Evolutionary conservation across 169 alveolate species (phyloP).

Genomic region (Plasmodium berghei): DNA sequence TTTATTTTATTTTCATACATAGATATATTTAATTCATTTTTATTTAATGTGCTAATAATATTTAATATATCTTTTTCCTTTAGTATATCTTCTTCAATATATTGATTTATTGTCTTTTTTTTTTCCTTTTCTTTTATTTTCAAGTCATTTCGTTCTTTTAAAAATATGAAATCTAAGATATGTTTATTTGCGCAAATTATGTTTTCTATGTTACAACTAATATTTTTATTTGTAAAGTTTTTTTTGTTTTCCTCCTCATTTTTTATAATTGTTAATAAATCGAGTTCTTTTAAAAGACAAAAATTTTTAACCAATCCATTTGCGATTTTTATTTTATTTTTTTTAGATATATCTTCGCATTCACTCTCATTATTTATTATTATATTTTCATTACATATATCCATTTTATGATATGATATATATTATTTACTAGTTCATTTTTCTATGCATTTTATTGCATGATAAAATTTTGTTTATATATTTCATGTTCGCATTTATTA

Average conservation of each 20-base stretch:
- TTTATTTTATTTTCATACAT: slow-evolving; percentile 47
- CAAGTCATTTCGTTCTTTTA: slow-evolving; percentile 45
- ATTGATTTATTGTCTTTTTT: slow-evolving; percentile 2
- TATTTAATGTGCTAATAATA: slow-evolving; percentile 36
- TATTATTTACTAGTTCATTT: slow-evolving; percentile 5
- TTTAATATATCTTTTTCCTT: slow-evolving; percentile 43
- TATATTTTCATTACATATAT: slow-evolving; percentile 8
- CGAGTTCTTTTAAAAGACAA: slow-evolving; percentile 66
- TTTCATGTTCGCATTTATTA: not conserved
- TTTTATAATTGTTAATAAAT: slow-evolving; percentile 49
- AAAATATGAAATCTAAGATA: slow-evolving; percentile 34
- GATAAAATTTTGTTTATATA: not conserved
- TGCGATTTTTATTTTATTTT: slow-evolving; percentile 61
- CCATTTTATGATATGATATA: slow-evolving; percentile 17
- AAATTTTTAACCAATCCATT: slow-evolving; percentile 56
- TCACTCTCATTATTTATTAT: slow-evolving; percentile 25
- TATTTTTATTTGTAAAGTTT: not conserved
- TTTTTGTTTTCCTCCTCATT: slow-evolving; percentile 31
- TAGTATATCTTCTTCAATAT: slow-evolving; percentile 1
- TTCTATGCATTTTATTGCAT: not conserved
- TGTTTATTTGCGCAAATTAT: slow-evolving; percentile 52
- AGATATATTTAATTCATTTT: slow-evolving; percentile 42
- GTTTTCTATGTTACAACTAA: slow-evolving; percentile 20
- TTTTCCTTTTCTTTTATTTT: slow-evolving; percentile 21
- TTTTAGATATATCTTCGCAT: slow-evolving; percentile 46